phyloP scores from a whole-genome alignment of 805 yeast species.

The Candida orba region DNA sequence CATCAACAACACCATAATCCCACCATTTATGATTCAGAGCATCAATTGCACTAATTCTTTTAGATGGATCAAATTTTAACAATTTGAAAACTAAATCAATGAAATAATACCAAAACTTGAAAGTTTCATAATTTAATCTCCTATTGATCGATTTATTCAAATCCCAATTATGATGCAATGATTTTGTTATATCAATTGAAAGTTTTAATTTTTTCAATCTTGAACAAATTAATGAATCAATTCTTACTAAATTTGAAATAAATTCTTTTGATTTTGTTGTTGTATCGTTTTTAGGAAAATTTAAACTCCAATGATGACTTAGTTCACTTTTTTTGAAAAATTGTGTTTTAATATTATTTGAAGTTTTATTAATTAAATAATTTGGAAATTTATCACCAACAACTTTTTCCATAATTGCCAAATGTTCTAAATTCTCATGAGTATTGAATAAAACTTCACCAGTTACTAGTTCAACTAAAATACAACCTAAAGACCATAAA shows the following conservation, averaged over 20 bases:
- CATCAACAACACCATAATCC: constrained; percentile 50
- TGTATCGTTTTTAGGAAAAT: constrained; percentile 34
- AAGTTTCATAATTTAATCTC: constrained; percentile 47
- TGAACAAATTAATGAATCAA: constrained; percentile 37
- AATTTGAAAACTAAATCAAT: constrained; percentile 59
- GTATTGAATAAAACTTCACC: constrained; percentile 95
- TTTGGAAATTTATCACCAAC: constrained; percentile 45
- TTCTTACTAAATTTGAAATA: constrained; percentile 34
- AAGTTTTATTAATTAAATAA: constrained; percentile 25
- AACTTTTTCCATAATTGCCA: constrained; percentile 89
- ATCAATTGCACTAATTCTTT: constrained; percentile 67
- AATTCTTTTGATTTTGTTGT: constrained; percentile 29
- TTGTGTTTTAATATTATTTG: constrained; percentile 5
- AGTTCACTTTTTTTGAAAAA: constrained; percentile 8
- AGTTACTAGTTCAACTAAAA: constrained; percentile 80
- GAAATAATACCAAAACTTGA: constrained; percentile 80
- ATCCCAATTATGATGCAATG: constrained; percentile 17
- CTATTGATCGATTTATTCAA: constrained; percentile 23
- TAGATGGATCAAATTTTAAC: constrained; percentile 63
- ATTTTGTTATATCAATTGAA: constrained; percentile 18
- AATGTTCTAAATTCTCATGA: constrained; percentile 88
- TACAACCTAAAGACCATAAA: constrained; percentile 95
- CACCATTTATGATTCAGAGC: constrained; percentile 85
- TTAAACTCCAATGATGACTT: constrained; percentile 17
- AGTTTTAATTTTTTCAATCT: constrained; percentile 22